These are phyloP conservation scores for Chlamydomonas urium DNA, from an alignment of 139 green algal genomes.

Conservation along the genomic window DNA sequence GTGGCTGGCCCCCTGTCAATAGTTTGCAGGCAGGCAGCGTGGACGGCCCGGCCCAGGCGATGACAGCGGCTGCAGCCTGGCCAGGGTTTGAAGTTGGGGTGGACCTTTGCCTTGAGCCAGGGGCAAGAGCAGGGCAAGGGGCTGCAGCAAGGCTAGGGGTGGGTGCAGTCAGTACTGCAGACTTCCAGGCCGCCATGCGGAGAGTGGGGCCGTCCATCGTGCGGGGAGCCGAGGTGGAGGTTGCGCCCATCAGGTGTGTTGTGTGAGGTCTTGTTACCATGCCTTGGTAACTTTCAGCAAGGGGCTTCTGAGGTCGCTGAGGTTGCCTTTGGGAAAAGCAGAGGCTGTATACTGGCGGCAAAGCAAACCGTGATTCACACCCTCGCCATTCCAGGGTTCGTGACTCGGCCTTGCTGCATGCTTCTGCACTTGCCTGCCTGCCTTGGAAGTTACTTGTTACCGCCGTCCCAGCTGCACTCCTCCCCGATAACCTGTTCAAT, in stretches of 20 bases:
- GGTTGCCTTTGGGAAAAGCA: no score
- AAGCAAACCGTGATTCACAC: no score
- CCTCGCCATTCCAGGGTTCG: no score
- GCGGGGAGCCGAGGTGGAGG: conserved; percentile 52
- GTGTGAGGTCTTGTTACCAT: neutral
- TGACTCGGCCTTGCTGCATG: no score
- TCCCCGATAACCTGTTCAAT: no score
- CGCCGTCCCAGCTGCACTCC: no score
- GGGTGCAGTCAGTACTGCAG: neutral
- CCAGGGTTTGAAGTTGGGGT: neutral
- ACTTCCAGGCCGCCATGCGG: conserved; percentile 56
- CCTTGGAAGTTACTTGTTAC: no score
- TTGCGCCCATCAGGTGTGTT: conserved; percentile 28
- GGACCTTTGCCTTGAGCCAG: neutral
- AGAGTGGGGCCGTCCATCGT: conserved; percentile 61
- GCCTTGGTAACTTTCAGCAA: no score
- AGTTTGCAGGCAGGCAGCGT: neutral
- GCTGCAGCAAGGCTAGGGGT: neutral
- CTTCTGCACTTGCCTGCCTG: no score
- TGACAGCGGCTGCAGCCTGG: neutral
- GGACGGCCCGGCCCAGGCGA: neutral
- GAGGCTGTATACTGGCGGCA: no score
- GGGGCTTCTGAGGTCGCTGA: no score
- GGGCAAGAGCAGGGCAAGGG: neutral
- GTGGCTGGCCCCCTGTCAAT: neutral